Percentiles rank a stretch among this genome's conserved stretches.
These are phyloP conservation scores for Platismatia glauca DNA, from an alignment of 495 filamentous ascomycete genomes.

Conservation along the genomic window DNA sequence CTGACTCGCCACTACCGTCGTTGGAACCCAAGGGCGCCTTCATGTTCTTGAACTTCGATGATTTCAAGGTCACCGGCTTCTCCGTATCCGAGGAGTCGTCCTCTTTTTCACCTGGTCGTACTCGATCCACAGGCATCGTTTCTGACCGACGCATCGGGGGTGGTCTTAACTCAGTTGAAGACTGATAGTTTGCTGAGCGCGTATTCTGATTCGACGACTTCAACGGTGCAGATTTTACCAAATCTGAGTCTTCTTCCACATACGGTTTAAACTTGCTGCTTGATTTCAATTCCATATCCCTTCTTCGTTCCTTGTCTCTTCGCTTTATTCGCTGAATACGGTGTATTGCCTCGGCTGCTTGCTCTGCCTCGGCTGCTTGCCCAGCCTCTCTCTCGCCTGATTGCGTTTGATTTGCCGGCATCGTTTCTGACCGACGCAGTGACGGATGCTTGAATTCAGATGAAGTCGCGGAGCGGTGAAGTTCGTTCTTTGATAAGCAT, in stretches of 20 bases:
- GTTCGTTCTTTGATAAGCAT: conserved; percentile 15
- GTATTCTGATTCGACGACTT: too few relatives aligned
- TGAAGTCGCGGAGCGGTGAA: conserved; percentile 17
- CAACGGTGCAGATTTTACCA: too few relatives aligned
- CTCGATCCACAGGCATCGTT: background rate
- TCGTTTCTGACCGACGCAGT: conserved; percentile 32
- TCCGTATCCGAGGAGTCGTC: too few relatives aligned
- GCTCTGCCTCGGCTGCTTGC: too few relatives aligned
- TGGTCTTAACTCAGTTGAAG: background rate
- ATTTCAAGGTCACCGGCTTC: conserved; percentile 15
- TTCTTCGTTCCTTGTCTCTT: too few relatives aligned
- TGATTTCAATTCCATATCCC: too few relatives aligned
- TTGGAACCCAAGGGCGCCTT: conserved; percentile 17
- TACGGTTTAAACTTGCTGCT: too few relatives aligned
- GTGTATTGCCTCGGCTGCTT: too few relatives aligned
- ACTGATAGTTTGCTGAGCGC: background rate
- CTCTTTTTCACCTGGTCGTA: background rate
- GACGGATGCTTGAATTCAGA: conserved; percentile 16
- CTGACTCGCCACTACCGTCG: conserved; percentile 29
- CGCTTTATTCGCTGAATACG: too few relatives aligned
- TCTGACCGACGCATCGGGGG: background rate
- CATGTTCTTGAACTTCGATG: conserved; percentile 24
- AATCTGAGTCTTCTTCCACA: too few relatives aligned
- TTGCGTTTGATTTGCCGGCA: conserved; percentile 22
- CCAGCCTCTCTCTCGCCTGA: too few relatives aligned